A percentile compares a stretch with the other conserved stretches of the same genome.
These are phyloP conservation scores for Echeveria elegans DNA, from an alignment of 164 flowering plant species.

Conservation along the genomic window DNA sequence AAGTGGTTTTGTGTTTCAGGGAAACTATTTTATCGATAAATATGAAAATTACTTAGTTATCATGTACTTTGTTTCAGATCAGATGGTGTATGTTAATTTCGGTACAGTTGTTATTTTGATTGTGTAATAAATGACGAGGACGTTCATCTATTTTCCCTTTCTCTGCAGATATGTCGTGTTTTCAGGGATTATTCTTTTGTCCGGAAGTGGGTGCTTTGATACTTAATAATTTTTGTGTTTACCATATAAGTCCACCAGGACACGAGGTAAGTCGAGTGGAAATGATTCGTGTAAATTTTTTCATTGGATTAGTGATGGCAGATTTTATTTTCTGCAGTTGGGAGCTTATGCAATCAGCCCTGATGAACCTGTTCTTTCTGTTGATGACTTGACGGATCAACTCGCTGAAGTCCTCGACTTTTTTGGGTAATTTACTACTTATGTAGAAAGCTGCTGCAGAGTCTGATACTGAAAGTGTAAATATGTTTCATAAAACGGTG, in stretches of 20 bases:
- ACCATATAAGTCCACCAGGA: slow-evolving; percentile 85
- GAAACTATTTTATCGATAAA: not conserved
- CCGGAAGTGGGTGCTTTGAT: slow-evolving; percentile 78
- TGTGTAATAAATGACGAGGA: not conserved
- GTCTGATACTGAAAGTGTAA: not conserved
- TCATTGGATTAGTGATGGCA: slow-evolving; percentile 12
- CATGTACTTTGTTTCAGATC: not conserved
- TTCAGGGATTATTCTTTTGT: slow-evolving; percentile 78
- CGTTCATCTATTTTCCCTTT: not conserved
- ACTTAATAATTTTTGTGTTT: slow-evolving; percentile 80
- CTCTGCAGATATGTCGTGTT: slow-evolving; percentile 59
- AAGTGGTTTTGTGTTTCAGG: not conserved
- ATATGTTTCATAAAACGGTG: not conserved
- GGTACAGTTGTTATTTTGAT: no score
- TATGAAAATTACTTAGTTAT: not conserved
- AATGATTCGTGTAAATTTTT: not conserved
- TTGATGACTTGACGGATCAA: slow-evolving; percentile 61
- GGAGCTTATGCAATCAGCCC: slow-evolving; percentile 50
- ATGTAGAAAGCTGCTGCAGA: not conserved
- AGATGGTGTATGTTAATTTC: not conserved
- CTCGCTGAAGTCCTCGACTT: slow-evolving; percentile 53
- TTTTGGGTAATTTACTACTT: slow-evolving; percentile 19
- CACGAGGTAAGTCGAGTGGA: slow-evolving; percentile 30
- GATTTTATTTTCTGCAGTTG: slow-evolving; percentile 40
- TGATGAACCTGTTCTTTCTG: slow-evolving; percentile 39